phyloP scores from a whole-genome alignment of 2,329 filamentous ascomycete species.

The Trichophyton rubrum region DNA sequence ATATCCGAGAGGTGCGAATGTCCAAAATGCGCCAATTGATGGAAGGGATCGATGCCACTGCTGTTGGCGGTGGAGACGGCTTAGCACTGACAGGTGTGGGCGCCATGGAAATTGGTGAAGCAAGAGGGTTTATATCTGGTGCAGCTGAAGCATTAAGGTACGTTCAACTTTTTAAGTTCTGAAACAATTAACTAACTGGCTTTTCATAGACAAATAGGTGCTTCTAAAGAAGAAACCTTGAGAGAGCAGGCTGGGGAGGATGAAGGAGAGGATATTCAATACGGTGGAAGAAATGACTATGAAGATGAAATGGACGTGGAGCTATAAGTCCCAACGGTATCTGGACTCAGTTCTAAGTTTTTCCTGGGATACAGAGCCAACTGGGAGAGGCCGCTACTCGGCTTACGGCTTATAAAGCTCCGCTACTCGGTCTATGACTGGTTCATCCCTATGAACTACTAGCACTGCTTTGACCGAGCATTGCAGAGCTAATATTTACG shows the following conservation, averaged over 20 bases:
- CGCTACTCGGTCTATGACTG: not conserved
- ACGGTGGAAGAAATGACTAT: slow-evolving; percentile 37
- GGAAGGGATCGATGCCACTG: slow-evolving; percentile 49
- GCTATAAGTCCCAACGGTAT: not conserved
- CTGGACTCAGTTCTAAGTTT: not conserved
- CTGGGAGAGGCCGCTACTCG: not conserved
- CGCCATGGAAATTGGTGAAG: slow-evolving; percentile 84
- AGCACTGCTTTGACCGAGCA: no score
- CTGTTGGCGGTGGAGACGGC: slow-evolving; percentile 51
- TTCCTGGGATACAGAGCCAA: not conserved
- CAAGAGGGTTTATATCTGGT: slow-evolving; percentile 66
- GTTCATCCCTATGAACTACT: no score
- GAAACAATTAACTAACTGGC: not conserved
- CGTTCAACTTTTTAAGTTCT: slow-evolving; percentile 7
- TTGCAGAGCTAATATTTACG: no score
- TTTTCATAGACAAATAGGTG: slow-evolving; percentile 55
- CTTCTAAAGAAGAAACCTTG: slow-evolving; percentile 63
- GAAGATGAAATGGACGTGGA: slow-evolving; percentile 46
- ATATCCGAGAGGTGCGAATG: slow-evolving; percentile 75
- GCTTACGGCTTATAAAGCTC: no score
- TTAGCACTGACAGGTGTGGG: slow-evolving; percentile 70
- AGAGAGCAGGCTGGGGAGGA: slow-evolving; percentile 61
- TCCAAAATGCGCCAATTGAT: slow-evolving; percentile 75
- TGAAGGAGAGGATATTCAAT: slow-evolving; percentile 43
- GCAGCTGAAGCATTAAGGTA: slow-evolving; percentile 73